Base-by-base conservation (phyloP, 768 basidiomycete species). In the Boletus subcaerulescens region DNA sequence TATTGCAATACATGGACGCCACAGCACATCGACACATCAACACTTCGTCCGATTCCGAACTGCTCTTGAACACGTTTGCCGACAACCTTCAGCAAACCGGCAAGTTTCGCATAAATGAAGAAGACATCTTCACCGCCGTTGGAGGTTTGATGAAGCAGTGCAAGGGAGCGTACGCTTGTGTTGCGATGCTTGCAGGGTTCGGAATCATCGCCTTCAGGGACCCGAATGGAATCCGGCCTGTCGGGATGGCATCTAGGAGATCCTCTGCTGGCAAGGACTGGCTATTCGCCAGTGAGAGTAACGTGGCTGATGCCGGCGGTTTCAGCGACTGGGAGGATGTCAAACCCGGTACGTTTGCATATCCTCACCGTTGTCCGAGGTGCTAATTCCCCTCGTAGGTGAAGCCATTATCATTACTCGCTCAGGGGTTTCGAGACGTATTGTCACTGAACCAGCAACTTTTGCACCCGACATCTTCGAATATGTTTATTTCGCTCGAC, bases 381-480 rank as follows among this genome's bases (percentile, higher is more conserved):
- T 36, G 26, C 52, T 49, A 35, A 61, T 55, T 42, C 38, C 12
- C 33, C 18, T 15, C 17, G 1, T 50, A 93, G 94, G 97, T 32
- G 95, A 99, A 73, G 95, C 96, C 15, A 76, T 98, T 40, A 98
- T 99, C 68, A 91, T 97, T 67, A 99, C 97, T 8, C 87, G 92
- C 47, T 79, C 75, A 48, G 78, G 80, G 32, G 81, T 98, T 50
- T 82, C 85, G 8, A 80, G 91, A 45, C 84, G 92, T 20, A 83
- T 89, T 64, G 86, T 93, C 47, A 81, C 80, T 11, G 75, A 84
- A 17, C 76, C 84, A 8, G 81, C 84, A 8, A 83, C 81, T 2
- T 97, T 98, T 68, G 91, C 96, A 1, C 97, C 97, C 20, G 97
- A 98, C 73, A 97, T 99, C 65, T 99, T 98, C 68, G 97, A 99